A percentile compares a stretch with the other conserved stretches of the same genome.
phyloP scores from a whole-genome alignment of 2,329 filamentous ascomycete genomes.

The Xylariales sp. region DNA sequence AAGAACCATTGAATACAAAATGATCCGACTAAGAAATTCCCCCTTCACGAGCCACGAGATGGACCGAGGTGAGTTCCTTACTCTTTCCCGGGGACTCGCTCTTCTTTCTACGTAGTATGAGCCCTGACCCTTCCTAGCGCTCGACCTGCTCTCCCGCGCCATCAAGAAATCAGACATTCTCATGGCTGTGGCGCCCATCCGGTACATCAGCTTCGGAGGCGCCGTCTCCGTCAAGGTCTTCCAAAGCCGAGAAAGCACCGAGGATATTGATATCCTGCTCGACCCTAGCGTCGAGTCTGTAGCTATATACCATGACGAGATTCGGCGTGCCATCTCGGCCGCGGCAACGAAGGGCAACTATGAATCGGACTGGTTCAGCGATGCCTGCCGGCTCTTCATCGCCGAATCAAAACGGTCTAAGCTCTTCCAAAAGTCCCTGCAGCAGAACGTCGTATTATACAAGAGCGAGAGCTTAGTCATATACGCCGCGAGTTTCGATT shows the following conservation, averaged over 20 bases:
- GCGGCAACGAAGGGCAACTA: neutral
- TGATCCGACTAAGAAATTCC: neutral
- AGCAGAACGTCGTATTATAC: neutral
- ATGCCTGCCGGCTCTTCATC: conserved; percentile 9
- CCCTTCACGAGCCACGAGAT: neutral
- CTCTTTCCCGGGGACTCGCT: neutral
- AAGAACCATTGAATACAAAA: neutral
- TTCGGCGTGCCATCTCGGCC: neutral
- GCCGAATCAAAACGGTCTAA: neutral
- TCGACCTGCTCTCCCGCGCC: neutral
- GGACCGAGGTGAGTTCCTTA: neutral
- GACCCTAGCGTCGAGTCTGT: neutral
- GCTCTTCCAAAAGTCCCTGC: neutral
- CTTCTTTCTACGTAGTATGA: neutral
- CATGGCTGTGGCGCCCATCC: neutral
- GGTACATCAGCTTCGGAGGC: conserved; percentile 1
- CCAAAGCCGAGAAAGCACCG: neutral
- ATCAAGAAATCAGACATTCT: neutral
- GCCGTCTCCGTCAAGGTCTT: neutral
- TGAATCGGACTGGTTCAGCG: neutral
- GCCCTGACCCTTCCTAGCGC: neutral
- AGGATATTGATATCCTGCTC: neutral
- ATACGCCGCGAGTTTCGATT: neutral
- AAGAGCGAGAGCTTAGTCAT: neutral
- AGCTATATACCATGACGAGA: neutral